Base-by-base conservation (phyloP, 164 flowering plant genomes). In the Kingdonia uniflora region DNA sequence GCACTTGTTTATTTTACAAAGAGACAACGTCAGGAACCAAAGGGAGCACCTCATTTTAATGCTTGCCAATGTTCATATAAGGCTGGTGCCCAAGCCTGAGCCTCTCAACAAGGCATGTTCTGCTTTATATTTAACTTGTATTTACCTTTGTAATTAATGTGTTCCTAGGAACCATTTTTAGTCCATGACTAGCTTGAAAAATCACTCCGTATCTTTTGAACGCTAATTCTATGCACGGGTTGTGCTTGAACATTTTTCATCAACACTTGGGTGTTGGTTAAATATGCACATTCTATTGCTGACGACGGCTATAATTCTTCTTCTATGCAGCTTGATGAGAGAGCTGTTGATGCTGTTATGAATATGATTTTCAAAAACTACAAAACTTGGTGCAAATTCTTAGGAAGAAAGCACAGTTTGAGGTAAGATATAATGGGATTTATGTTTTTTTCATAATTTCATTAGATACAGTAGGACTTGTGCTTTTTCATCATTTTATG, bases 21-120 rank as follows among this genome's bases (percentile, higher is more conserved):
- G 69, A 72, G 99, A 94, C 71, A 89, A 81, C 72, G 99, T 94
- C 65, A 79, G 95, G 70, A 94, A 94, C 65, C 96, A 89, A 69
- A 74, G 97, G 65, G 99, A 94, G 75, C 82, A 94, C 72, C 70
- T 94, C 65, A 79, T 81, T 61, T 63, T 89, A 67, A 49, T 94
- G 38, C 97, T 94, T 57, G 80, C 97, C 0, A 80, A 87, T 66
- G 72, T 65, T 58, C 99, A 94, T 73, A 80, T 78, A 68, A 76
- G 90, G 68, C 84, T 86, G 44, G 55, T 67, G 11, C 97, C 97
- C 52, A 89, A 80, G 75, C 92, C 97, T 38, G 99, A 89, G 61
- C 96, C 92, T 66, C 79, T 80, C 17, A 79, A 78, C 78, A 79
- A 79, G 84, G 99, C 55, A 76, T 33, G 59, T 47, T 29, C 10